Base-by-base conservation (phyloP, 2,329 filamentous ascomycete genomes). In the Mycosphaerelloides madeirae region DNA sequence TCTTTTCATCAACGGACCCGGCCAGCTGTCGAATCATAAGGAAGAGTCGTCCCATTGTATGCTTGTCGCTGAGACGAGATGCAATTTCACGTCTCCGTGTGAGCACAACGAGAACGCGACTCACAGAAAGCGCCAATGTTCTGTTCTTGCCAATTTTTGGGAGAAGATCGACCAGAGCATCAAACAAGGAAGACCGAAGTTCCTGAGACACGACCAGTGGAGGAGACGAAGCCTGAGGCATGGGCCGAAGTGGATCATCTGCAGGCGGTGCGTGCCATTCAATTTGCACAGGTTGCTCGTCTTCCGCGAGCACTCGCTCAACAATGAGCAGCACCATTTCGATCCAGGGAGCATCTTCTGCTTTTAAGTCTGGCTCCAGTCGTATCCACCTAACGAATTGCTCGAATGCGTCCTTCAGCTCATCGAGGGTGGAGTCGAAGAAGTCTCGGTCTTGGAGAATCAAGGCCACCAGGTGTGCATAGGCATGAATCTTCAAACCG, bases 1-100 rank as follows among this genome's bases (percentile, higher is more conserved):
- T 77, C 43, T 84, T 83, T 43, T 85, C 79, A 22, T 88, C 86
- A 6, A 86, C 85, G 22, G 82, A 78, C 19, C 85, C 86, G 15
- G 87, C 83, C 47, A 97, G 79, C 64, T 97, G 91, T 65, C 94
- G 95, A 45, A 91, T 82, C 87, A 97, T 95, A 40, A 96, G 79
- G 66, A 98, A 97, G 16, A 98, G 73, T 20, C 88, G 80, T 61
- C 93, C 87, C 38, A 98, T 75, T 57, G 95, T 94, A 62, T 83
- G 85, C 70, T 89, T 95, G 63, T 95, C 85, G 4, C 87, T 87
- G 36, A 97, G 76, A 34, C 78, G 73, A 52, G 81, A 78, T 2
- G 93, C 90, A 49, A 94, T 75, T 12, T 79, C 73, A 39, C 88
- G 83, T 48, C 81, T 79, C 16, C 94, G 81, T 1, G 93, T 96